Evolutionary conservation across 225 moss, liverwort and hornwort species (phyloP).

Genomic region (Takakia lepidozioides): DNA sequence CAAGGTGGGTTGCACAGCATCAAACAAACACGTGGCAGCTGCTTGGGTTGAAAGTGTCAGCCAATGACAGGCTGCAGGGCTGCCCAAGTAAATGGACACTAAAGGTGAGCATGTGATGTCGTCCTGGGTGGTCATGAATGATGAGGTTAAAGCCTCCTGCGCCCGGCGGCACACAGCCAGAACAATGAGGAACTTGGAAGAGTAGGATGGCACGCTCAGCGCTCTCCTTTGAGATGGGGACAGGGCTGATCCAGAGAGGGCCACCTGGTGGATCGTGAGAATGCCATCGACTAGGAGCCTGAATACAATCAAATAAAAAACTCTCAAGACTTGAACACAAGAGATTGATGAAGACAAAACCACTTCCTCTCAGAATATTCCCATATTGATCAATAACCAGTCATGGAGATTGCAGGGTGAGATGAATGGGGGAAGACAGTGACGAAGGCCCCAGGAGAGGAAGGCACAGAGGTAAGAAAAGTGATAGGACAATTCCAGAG

Average conservation of each 20-base stretch:
- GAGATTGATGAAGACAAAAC: too few species aligned
- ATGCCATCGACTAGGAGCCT: conserved; percentile 60
- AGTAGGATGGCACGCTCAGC: conserved; percentile 17
- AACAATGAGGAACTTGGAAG: conserved; percentile 31
- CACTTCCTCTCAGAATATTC: too few species aligned
- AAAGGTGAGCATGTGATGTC: conserved; percentile 19
- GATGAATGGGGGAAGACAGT: too few species aligned
- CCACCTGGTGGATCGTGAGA: conserved; percentile 23
- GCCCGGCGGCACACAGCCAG: conserved; percentile 55
- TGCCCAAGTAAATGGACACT: conserved; percentile 27
- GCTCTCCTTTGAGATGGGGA: conserved; percentile 9
- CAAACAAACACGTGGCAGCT: conserved; percentile 11
- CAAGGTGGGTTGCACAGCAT: too few species aligned
- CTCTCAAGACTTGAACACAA: too few species aligned
- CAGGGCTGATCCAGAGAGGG: conserved; percentile 2
- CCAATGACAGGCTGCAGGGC: conserved; percentile 20
- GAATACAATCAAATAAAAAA: conserved; percentile 14
- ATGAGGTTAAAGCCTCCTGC: conserved; percentile 33
- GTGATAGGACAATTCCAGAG: too few species aligned
- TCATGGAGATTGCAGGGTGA: too few species aligned
- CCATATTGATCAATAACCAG: too few species aligned
- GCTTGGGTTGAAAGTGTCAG: conserved; percentile 32
- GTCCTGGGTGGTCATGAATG: conserved; percentile 37
- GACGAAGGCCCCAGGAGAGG: too few species aligned
- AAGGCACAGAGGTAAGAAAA: too few species aligned